Evolutionary conservation across 371 early-diverging fungal species (phyloP), one percentile per base, ranked within the genome.

Genomic region (Blyttiomyces sp.): DNA sequence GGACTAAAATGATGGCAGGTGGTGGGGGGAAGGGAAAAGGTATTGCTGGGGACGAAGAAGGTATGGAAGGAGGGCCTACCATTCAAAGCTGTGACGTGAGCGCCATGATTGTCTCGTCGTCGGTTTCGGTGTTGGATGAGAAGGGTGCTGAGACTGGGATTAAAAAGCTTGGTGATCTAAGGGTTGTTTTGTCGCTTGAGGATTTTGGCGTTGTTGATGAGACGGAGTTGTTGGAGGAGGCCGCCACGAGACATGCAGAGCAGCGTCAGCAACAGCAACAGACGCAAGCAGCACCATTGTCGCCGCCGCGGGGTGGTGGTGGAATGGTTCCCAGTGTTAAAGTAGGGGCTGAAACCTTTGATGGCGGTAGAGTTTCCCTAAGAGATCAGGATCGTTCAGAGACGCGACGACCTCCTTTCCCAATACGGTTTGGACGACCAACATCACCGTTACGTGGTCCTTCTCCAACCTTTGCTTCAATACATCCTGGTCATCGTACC

Each of bases 151-250:
- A 43, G 30, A 43, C 43, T 17, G 26, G 34, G 53, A 35, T 63
- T 27, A 52, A 39, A 16, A 53, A 62, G 34, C 39, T 73, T 4
- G 62, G 42, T 16, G 75, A 71, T 2, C 36, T 78, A 28, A 27
- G 70, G 4, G 63, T 72, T 0, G 57, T 78, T 7, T 34, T 75
- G 11, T 63, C 74, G 17, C 43, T 78, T 16, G 79, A 78, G 57
- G 76, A 78, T 43, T 75, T 78, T 59, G 79, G 79, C 6, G 27
- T 61, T 4, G 64, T 78, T 4, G 61, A 63, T 5, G 71, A 71
- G 34, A 39, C 49, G 17, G 19, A 28, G 19, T 0, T 50, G 24
- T 21, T 33, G 26, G 43, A 30, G 42, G 23, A 19, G 43, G 30
- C 39, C 2, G 43, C 43, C 28, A 4, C 52, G 30, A 64, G 44